A percentile compares a stretch with the other conserved stretches of the same genome.
Evolutionary conservation across 1,284 basidiomycete genomes (phyloP).

Genomic region (Rhodotorula sp.): DNA sequence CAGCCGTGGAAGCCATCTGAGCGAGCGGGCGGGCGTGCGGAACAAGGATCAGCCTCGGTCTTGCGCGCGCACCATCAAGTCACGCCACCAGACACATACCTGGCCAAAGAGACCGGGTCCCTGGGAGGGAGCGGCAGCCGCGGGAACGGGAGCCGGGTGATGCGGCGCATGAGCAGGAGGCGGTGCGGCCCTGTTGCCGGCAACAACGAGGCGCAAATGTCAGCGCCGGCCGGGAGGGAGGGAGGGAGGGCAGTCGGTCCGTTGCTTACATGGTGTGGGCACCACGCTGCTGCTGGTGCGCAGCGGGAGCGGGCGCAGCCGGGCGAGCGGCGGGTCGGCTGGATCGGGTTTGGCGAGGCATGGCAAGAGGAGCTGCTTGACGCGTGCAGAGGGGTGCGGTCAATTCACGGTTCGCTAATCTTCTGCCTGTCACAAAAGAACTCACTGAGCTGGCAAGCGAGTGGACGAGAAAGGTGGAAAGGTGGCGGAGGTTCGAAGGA

Average conservation of each 20-base stretch:
- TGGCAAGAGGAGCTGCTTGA: not conserved
- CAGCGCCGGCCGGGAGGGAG: not conserved
- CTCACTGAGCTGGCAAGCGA: no score
- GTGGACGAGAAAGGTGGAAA: no score
- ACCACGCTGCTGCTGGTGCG: constrained; percentile 22
- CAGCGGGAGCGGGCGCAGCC: constrained; percentile 5
- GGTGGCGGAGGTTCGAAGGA: no score
- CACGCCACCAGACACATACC: constrained; percentile 1
- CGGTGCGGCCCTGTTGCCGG: constrained; percentile 18
- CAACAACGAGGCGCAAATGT: not conserved
- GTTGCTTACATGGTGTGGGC: constrained; percentile 27
- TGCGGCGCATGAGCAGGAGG: constrained; percentile 26
- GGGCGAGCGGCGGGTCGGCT: constrained; percentile 30
- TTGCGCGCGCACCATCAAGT: not conserved
- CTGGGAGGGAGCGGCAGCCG: constrained; percentile 19
- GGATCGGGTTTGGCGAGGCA: constrained; percentile 37
- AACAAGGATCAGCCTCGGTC: not conserved
- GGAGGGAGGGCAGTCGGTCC: not conserved
- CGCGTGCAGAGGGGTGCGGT: not conserved
- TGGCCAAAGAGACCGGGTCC: constrained; percentile 32
- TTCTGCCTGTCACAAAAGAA: no score
- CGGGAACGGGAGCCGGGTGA: constrained; percentile 19
- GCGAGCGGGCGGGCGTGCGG: not conserved
- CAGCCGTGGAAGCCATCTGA: constrained; percentile 58
- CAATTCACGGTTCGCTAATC: no score